A percentile compares a stretch with the other conserved stretches of the same genome.
Evolutionary conservation across 768 basidiomycete genomes (phyloP).

Genomic region (Trametes coccinea): DNA sequence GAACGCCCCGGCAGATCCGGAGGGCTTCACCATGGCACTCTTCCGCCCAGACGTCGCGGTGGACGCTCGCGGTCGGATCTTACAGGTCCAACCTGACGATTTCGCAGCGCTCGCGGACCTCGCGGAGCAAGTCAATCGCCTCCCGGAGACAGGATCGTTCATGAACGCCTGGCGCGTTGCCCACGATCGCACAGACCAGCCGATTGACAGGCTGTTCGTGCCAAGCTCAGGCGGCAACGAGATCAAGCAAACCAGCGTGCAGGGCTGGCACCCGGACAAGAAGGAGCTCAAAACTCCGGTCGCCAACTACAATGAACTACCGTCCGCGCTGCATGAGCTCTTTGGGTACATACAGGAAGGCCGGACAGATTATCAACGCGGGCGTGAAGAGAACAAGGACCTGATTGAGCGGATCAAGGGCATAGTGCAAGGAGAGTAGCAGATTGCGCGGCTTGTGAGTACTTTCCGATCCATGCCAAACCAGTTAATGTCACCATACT

Average conservation of each 20-base stretch:
- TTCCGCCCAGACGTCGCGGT: slow-evolving; percentile 29
- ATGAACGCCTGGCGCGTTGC: slow-evolving; percentile 27
- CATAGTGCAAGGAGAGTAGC: neutral
- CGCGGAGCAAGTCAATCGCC: slow-evolving; percentile 12
- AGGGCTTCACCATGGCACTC: slow-evolving; percentile 28
- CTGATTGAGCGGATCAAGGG: slow-evolving; percentile 19
- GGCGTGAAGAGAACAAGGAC: slow-evolving; percentile 11
- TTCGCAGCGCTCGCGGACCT: slow-evolving; percentile 18
- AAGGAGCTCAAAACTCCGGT: slow-evolving; percentile 22
- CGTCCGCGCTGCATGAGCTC: slow-evolving; percentile 22
- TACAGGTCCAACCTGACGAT: slow-evolving; percentile 14
- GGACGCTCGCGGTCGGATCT: slow-evolving; percentile 23
- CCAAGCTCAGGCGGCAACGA: neutral
- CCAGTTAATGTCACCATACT: too few species aligned
- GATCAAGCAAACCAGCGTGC: slow-evolving; percentile 25
- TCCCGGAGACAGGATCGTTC: slow-evolving; percentile 25
- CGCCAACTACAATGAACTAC: slow-evolving; percentile 19
- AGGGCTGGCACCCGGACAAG: slow-evolving; percentile 24
- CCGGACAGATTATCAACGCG: slow-evolving; percentile 14
- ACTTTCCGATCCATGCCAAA: too few species aligned
- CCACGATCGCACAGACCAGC: slow-evolving; percentile 20
- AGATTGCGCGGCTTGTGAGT: too few species aligned
- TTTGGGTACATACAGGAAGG: slow-evolving; percentile 22
- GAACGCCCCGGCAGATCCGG: slow-evolving; percentile 24
- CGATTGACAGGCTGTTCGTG: slow-evolving; percentile 26